These are phyloP conservation scores for Heliocybe sulcata DNA, from an alignment of 1,284 basidiomycete genomes.

Conservation along the genomic window DNA sequence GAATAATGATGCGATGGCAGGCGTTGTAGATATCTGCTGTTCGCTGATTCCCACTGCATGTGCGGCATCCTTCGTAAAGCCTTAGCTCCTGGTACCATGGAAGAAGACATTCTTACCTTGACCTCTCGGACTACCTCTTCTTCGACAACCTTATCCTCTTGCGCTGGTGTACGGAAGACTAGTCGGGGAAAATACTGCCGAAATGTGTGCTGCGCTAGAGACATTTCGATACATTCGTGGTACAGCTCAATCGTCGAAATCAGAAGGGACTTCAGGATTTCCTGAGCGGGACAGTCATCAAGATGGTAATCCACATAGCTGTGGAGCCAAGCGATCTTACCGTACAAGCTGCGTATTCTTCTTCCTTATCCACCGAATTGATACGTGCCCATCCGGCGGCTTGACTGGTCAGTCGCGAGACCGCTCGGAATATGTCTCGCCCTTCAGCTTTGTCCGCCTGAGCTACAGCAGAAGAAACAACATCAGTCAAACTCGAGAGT, in stretches of 20 bases:
- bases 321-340: background rate
- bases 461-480: background rate
- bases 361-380: background rate
- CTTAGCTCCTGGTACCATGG: no score
- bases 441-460: background rate
- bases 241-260: background rate
- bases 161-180: background rate
- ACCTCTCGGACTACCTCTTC: background rate
- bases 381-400: background rate
- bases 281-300: background rate
- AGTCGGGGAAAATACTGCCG: background rate
- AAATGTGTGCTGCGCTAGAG: background rate
- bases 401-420: background rate
- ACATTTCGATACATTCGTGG: background rate
- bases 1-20: constrained; percentile 30
- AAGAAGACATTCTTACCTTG: background rate
- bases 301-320: background rate
- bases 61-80: constrained; percentile 15
- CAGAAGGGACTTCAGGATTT: background rate
- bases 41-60: constrained; percentile 12
- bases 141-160: background rate
- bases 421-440: background rate
- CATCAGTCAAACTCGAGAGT: background rate
- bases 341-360: background rate
- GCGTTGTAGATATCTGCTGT: constrained; percentile 7